Conservation (phyloP, 140 eudicot species). For the Bidens hawaiensis region DNA sequence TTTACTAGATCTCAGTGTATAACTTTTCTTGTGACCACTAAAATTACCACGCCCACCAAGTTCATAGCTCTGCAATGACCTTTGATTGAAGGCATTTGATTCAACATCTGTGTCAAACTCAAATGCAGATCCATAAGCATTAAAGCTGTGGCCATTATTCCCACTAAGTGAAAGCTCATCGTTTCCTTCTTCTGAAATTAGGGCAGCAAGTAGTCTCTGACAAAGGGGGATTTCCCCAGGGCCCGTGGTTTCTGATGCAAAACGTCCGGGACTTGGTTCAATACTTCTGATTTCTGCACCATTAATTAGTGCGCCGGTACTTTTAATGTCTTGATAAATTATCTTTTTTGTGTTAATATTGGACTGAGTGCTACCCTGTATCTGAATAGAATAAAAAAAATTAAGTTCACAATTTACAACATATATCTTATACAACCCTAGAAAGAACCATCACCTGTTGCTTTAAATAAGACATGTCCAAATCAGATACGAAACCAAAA, state of each 20-base stretch:
- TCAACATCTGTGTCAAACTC: conserved; percentile 44
- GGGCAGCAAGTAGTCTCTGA: conserved; percentile 78
- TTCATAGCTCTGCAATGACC: conserved; percentile 35
- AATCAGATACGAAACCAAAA: conserved; percentile 59
- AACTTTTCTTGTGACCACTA: conserved; percentile 38
- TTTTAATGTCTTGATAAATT: conserved; percentile 19
- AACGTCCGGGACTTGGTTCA: conserved; percentile 34
- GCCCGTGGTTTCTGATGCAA: conserved; percentile 18
- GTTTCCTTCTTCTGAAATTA: conserved; percentile 64
- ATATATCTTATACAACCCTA: background rate
- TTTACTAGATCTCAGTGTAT: conserved; percentile 35
- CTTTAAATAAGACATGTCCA: conserved; percentile 51
- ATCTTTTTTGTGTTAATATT: conserved; percentile 26
- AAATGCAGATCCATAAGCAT: conserved; percentile 39
- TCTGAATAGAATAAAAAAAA: background rate
- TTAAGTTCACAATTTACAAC: background rate
- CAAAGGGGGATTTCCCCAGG: conserved; percentile 47
- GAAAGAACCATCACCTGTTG: conserved; percentile 47
- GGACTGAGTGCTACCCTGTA: conserved; percentile 39
- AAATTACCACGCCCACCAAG: conserved; percentile 36
- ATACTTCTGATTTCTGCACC: conserved; percentile 25
- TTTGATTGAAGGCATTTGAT: conserved; percentile 35
- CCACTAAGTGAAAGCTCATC: conserved; percentile 31
- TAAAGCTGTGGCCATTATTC: conserved; percentile 29
- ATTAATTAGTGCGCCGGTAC: conserved; percentile 19